Percentiles rank a stretch among this genome's conserved stretches.
Evolutionary conservation across 371 early-diverging fungal species (phyloP).

Genomic region (Mucor plumbeus): DNA sequence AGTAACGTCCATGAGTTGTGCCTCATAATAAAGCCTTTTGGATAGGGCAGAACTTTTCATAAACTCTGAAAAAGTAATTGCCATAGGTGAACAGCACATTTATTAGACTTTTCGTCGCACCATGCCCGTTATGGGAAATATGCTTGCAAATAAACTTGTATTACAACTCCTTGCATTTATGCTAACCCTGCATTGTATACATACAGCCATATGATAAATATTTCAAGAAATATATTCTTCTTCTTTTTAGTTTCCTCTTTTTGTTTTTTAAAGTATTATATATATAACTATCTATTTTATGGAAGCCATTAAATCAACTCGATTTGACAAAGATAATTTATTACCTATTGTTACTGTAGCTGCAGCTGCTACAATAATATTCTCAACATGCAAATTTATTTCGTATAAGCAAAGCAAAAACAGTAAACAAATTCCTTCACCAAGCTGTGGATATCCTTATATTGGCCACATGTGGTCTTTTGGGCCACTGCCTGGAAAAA

Average conservation of each 20-base stretch:
- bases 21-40: no score
- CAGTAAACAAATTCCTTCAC: constrained; percentile 13
- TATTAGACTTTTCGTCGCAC: no score
- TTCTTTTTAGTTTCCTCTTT: neutral
- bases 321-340: neutral
- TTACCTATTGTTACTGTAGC: neutral
- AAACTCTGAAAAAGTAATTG: no score
- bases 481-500: constrained; percentile 12
- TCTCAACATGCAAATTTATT: neutral
- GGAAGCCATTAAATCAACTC: neutral
- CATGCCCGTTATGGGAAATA: no score
- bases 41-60: no score
- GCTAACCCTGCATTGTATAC: neutral
- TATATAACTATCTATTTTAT: neutral
- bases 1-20: no score
- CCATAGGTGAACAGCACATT: no score
- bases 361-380: neutral
- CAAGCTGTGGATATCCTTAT: constrained; percentile 10
- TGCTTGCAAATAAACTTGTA: no score
- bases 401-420: neutral
- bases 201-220: neutral
- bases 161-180: no score
- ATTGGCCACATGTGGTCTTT: constrained; percentile 28
- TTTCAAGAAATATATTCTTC: neutral
- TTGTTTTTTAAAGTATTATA: neutral